Evolutionary conservation across 495 filamentous ascomycete genomes (phyloP), one percentile per base, ranked within the genome.

Genomic region (Diplogelasinospora grovesii): DNA sequence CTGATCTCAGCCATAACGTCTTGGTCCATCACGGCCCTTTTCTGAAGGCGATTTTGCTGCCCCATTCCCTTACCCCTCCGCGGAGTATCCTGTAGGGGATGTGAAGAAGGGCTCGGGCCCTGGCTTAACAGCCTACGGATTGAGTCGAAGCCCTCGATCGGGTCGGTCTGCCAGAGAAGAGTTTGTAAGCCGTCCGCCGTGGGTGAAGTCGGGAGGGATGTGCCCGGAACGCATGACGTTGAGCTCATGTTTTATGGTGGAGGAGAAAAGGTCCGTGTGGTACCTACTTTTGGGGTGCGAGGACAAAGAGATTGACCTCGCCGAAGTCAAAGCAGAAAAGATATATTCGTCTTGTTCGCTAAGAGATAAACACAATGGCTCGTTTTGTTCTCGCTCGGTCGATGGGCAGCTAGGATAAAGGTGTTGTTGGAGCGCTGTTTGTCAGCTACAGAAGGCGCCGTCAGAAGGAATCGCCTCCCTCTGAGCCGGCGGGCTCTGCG

Each of bases 1-100:
- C 79, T 81, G 46, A 86, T 75, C 71, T 94, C 88, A 41, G 78
- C 85, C 73, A 86, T 81, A 53, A 79, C 78, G 67, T 90, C 86
- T 69, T 94, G 87, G 27, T 66, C 59, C 62, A 75, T 70, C 15
- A 52, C 34, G 23, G 70, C 70, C 44, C 66, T 64, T 52, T 66
- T 68, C 54, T 71, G 70, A 46, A 67, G 72, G 42, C 71, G 70
- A 56, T 95, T 85, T 57, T 86, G 85, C 59, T 78, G 86, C 62
- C 80, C 81, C 36, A 73, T 64, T 18, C 64, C 64, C 67, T 96
- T 90, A 40, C 73, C 79, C 65, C 89, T 95, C 45, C 86, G 71
- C 4, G 79, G 64, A 29, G 73, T 58, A 22, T 74, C 61, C 14
- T 67, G 63, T n/a, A n/a, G n/a, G 5, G 70, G 56, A 25, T 77